A percentile compares a stretch with the other conserved stretches of the same genome.
Evolutionary conservation across 495 filamentous ascomycete species (phyloP).

Genomic region (Podospora pseudopauciseta): DNA sequence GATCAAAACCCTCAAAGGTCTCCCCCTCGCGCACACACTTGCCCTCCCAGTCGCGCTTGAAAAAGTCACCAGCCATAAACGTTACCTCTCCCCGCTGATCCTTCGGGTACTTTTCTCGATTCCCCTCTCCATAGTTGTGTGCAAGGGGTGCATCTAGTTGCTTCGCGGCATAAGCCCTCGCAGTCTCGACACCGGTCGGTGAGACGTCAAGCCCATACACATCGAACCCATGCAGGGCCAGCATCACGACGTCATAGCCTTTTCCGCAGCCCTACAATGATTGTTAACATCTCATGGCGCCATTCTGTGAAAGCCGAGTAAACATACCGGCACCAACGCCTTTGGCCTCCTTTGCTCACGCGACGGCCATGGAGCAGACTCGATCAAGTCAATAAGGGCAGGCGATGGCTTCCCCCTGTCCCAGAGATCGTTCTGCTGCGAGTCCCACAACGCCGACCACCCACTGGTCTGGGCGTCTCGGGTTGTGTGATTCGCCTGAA

Average conservation of each 20-base stretch:
- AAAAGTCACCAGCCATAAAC: slow-evolving; percentile 67
- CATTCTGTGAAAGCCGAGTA: background rate
- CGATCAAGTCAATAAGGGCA: slow-evolving; percentile 42
- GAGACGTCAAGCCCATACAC: slow-evolving; percentile 69
- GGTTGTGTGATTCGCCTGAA: background rate
- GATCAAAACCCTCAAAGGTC: slow-evolving; percentile 51
- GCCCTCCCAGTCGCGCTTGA: slow-evolving; percentile 58
- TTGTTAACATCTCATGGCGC: background rate
- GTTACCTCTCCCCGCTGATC: slow-evolving; percentile 44
- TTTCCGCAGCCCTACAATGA: slow-evolving; percentile 58
- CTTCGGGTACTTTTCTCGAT: background rate
- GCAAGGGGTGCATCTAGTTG: slow-evolving; percentile 21
- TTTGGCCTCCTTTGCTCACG: background rate
- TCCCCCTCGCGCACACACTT: slow-evolving; percentile 35
- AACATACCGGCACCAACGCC: slow-evolving; percentile 7
- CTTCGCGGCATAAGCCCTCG: slow-evolving; percentile 34
- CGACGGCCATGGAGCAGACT: slow-evolving; percentile 15
- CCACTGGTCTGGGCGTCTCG: slow-evolving; percentile 10
- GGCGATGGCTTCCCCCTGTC: slow-evolving; percentile 43
- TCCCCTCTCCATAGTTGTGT: slow-evolving; percentile 39
- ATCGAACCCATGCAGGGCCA: slow-evolving; percentile 67
- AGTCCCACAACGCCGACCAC: slow-evolving; percentile 44
- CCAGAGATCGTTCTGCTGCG: slow-evolving; percentile 37
- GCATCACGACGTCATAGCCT: slow-evolving; percentile 66
- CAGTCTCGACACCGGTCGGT: slow-evolving; percentile 51